phyloP scores from a whole-genome alignment of 108 stramenopile genomes.

The Asterionellopsis glacialis region DNA sequence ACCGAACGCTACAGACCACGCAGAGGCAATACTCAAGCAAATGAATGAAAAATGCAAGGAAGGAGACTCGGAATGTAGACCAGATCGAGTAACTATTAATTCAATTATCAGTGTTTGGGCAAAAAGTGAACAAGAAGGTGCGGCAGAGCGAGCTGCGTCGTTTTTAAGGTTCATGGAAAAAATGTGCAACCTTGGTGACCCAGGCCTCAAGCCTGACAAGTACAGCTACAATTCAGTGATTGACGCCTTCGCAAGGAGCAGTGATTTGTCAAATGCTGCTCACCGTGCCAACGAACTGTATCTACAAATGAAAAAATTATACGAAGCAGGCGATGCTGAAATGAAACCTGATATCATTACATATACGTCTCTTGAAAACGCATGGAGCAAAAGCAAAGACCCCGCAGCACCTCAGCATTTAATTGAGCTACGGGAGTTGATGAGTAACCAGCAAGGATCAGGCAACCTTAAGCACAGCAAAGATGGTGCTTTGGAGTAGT shows the following conservation, averaged over 20 bases:
- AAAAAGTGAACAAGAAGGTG: constrained; percentile 7
- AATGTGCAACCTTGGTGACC: constrained; percentile 6
- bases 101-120: constrained; percentile 21
- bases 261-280: constrained; percentile 7
- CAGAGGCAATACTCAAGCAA: constrained; percentile 40
- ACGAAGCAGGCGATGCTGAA: not conserved
- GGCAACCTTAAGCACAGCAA: no score
- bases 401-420: no score
- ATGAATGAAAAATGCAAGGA: constrained; percentile 33
- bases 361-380: constrained; percentile 5
- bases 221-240: constrained; percentile 30
- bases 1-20: constrained; percentile 21
- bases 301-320: constrained; percentile 3
- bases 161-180: constrained; percentile 9
- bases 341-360: constrained; percentile 48
- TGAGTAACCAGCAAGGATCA: no score
- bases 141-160: constrained; percentile 4
- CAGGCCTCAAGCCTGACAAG: constrained; percentile 17
- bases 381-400: no score
- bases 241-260: constrained; percentile 25
- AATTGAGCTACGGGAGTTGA: no score
- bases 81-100: constrained; percentile 16
- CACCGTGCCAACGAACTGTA: constrained; percentile 10
- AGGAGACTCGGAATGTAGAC: constrained; percentile 3
- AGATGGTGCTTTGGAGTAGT: no score